Base-by-base conservation (phyloP, 2,329 filamentous ascomycete genomes). In the Arthrobotrys iridis region DNA sequence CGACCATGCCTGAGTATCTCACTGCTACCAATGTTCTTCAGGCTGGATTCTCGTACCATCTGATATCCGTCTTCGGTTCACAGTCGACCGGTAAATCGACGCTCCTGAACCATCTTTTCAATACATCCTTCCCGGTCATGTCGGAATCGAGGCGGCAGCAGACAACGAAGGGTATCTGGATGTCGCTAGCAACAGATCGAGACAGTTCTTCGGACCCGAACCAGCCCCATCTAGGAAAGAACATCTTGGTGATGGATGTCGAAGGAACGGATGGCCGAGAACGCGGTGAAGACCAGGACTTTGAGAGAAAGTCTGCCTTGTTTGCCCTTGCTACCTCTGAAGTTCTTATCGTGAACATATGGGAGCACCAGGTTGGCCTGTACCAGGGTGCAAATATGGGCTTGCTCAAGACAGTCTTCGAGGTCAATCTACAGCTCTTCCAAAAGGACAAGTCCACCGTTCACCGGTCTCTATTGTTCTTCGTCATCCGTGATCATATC, bases 351-450 rank as follows among this genome's bases (percentile, higher is more conserved):
- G 91, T 99, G 83, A 99, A 99, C 82, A 96, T 99, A 78, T 99
- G 95, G 95, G 95, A 99, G 83, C 94, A 97, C 83, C 95, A 99
- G 83, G 95, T 99, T 77, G 95, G 95, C 52, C 83, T 99, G 82
- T 99, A 99, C 82, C 94, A 99, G 84, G 95, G 95, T 68, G 95
- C 95, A 79, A 99, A 99, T 83, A 99, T 99, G 95, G 95, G 95
- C 6, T 84, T 99, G 80, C 85, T 99, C 80, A 99, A 99, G 87
- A 99, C 96, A 0, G 95, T 99, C 2, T 99, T 99, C 80, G 95
- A 99, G 84, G 95, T 99, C 82, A 99, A 99, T 82, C 83, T 99
- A 81, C 94, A 98, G 83, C 86, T 99, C 26, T 99, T 99, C 83
- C 86, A 98, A 79, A 97, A 97, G 85, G 93, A 97, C 82, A 93